Conservation (phyloP, 129 eudicot species). For the Dittrichia graveolens region DNA sequence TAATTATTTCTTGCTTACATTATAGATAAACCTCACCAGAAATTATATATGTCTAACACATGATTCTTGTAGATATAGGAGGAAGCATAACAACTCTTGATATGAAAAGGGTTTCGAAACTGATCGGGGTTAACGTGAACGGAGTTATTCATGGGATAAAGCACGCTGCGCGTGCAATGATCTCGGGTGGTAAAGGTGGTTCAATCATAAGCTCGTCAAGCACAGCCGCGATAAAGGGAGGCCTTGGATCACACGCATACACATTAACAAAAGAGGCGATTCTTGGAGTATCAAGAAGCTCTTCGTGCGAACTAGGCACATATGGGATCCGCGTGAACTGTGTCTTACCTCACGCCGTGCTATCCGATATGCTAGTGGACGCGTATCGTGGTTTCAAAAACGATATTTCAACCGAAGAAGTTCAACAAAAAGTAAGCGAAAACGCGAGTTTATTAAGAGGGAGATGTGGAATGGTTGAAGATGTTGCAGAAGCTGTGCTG, state of each 20-base stretch:
- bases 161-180: conserved; percentile 83
- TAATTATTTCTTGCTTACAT: too few species aligned
- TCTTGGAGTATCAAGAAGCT: conserved; percentile 58
- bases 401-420: conserved; percentile 52
- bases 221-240: conserved; percentile 76
- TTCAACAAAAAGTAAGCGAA: conserved; percentile 50
- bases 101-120: conserved; percentile 42
- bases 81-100: conserved; percentile 64
- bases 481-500: conserved; percentile 67
- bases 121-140: conserved; percentile 48
- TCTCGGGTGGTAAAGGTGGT: conserved; percentile 47
- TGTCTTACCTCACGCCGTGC: conserved; percentile 75
- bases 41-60: too few species aligned
- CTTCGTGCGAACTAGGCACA: conserved; percentile 66
- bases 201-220: conserved; percentile 78
- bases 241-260: conserved; percentile 72
- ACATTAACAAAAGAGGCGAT: conserved; percentile 75
- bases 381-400: conserved; percentile 42
- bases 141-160: conserved; percentile 72
- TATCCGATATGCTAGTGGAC: conserved; percentile 72
- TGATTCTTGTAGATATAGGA: conserved; percentile 34
- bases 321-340: conserved; percentile 84
- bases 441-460: conserved; percentile 61
- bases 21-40: too few species aligned
- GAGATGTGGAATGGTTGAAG: conserved; percentile 65